Evolutionary conservation across 768 basidiomycete genomes (phyloP).

Genomic region (Tricholoma furcatifolium): DNA sequence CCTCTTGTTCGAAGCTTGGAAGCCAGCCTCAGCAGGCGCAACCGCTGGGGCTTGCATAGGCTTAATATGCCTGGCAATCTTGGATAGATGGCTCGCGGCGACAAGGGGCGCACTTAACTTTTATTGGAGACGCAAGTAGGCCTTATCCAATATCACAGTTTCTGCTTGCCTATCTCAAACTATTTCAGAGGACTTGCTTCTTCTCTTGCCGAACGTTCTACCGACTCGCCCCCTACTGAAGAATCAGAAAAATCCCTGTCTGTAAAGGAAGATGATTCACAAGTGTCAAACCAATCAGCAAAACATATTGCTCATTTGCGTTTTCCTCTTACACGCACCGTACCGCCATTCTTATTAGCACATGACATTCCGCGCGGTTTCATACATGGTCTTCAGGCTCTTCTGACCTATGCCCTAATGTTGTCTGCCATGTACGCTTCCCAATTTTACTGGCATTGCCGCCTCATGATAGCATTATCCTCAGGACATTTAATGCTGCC

Average conservation of each 20-base stretch:
- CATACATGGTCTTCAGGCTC: constrained; percentile 59
- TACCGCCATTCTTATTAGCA: constrained; percentile 59
- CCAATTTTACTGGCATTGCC: background rate
- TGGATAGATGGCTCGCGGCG: constrained; percentile 70
- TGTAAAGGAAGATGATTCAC: too few species aligned
- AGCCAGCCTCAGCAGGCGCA: constrained; percentile 65
- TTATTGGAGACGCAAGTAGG: constrained; percentile 61
- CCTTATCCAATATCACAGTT: background rate
- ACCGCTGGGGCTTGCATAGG: constrained; percentile 76
- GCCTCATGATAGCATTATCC: background rate
- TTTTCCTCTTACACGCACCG: background rate
- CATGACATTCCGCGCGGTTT: constrained; percentile 74
- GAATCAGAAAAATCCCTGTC: too few species aligned
- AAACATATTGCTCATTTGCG: too few species aligned
- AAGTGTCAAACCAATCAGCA: too few species aligned
- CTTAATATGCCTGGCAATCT: constrained; percentile 62
- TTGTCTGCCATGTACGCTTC: constrained; percentile 70
- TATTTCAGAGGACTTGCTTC: background rate
- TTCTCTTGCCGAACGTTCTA: too few species aligned
- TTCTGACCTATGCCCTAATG: constrained; percentile 74
- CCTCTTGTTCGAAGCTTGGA: constrained; percentile 67
- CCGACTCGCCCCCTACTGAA: too few species aligned
- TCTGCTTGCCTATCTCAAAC: background rate
- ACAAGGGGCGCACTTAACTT: constrained; percentile 49
- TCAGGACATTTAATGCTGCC: constrained; percentile 81